Evolutionary conservation across 306 rosid species (phyloP).

Genomic region (Abrus precatorius): DNA sequence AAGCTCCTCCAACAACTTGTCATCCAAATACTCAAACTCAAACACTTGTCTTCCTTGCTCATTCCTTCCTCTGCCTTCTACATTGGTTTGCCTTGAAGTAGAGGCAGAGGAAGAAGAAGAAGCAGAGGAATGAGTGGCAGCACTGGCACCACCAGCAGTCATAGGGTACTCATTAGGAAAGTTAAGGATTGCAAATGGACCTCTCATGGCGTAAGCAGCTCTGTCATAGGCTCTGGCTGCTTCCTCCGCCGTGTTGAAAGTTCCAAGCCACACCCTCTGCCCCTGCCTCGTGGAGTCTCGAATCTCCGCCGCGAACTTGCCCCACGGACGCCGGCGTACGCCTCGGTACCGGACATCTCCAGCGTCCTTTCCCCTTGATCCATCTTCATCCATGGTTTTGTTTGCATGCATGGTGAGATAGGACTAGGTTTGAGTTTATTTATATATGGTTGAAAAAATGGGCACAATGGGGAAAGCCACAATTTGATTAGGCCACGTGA

Average conservation of each 20-base stretch:
- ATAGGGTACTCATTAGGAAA: constrained; percentile 75
- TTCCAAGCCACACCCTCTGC: constrained; percentile 83
- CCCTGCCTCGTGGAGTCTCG: constrained; percentile 81
- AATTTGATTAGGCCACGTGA: constrained; percentile 40
- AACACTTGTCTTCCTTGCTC: constrained; percentile 64
- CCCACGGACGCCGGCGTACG: constrained; percentile 86
- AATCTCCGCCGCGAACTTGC: constrained; percentile 94
- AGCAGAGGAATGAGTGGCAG: constrained; percentile 45
- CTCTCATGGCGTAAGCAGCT: constrained; percentile 91
- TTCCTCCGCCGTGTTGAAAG: constrained; percentile 91
- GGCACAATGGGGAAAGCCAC: no score
- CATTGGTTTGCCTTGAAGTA: constrained; percentile 46
- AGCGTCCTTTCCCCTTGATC: constrained; percentile 50
- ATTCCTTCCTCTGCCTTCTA: constrained; percentile 21
- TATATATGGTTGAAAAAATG: constrained; percentile 54
- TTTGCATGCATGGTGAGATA: constrained; percentile 59
- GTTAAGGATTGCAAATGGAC: constrained; percentile 81
- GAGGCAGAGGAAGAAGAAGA: constrained; percentile 47
- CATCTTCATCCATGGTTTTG: constrained; percentile 45
- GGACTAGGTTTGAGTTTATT: constrained; percentile 36
- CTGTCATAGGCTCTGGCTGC: constrained; percentile 94
- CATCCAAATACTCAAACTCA: constrained; percentile 82
- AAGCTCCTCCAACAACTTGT: constrained; percentile 84
- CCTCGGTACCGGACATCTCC: constrained; percentile 72
- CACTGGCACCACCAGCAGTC: constrained; percentile 18